A percentile compares a stretch with the other conserved stretches of the same genome.
Conservation (phyloP, 2,329 filamentous ascomycete species). For the Talaromyces sp. region DNA sequence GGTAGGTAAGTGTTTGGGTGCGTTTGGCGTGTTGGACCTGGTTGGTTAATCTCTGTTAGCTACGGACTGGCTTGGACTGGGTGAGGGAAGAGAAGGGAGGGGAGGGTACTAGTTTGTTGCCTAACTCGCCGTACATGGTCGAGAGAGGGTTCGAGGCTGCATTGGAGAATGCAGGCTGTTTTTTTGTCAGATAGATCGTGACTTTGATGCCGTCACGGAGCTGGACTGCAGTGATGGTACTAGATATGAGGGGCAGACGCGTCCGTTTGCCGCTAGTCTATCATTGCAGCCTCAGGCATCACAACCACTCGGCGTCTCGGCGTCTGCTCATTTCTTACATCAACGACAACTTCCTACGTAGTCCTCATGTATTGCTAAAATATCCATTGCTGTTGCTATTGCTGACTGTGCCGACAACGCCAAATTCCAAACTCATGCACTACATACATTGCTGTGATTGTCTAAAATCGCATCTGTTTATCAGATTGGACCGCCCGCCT, state of each 20-base stretch:
- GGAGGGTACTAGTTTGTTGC: slow-evolving; percentile 67
- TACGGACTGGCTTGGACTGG: neutral
- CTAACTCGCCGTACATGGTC: slow-evolving; percentile 79
- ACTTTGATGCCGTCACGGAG: neutral
- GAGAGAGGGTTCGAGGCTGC: neutral
- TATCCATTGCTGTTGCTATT: neutral
- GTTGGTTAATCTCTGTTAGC: slow-evolving; percentile 29
- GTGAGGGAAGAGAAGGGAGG: neutral
- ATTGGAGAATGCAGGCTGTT: neutral
- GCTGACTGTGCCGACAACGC: neutral
- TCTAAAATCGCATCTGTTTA: neutral
- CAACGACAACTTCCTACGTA: neutral
- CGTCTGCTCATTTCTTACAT: neutral
- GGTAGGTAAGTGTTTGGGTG: slow-evolving; percentile 75
- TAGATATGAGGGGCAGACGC: too few species aligned
- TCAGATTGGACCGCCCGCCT: neutral
- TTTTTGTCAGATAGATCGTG: neutral
- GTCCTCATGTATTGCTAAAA: neutral
- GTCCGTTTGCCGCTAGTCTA: neutral
- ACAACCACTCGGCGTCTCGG: neutral
- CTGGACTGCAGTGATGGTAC: neutral
- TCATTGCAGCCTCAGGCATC: neutral
- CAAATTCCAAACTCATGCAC: neutral
- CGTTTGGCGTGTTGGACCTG: slow-evolving; percentile 95
- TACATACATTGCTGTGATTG: neutral